These are phyloP conservation scores for Elsinoe necatrix DNA, from an alignment of 2,329 filamentous ascomycete genomes.

Conservation along the genomic window DNA sequence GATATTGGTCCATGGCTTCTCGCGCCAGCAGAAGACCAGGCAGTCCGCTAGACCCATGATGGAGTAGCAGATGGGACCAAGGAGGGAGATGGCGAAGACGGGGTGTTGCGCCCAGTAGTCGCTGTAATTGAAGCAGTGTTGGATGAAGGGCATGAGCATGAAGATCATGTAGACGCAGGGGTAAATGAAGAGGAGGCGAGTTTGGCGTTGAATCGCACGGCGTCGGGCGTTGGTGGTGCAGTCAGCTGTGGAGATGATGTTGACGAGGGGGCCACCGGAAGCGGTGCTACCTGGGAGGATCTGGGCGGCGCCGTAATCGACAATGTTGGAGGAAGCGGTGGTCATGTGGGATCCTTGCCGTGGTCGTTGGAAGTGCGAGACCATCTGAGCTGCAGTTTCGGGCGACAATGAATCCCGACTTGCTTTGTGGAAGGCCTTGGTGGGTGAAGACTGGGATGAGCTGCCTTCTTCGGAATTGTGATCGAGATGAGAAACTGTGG, in stretches of 20 bases:
- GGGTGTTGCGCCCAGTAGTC: constrained; percentile 43
- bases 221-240: constrained; percentile 21
- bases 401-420: background rate
- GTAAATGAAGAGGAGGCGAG: constrained; percentile 68
- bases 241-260: constrained; percentile 15
- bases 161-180: constrained; percentile 62
- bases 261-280: background rate
- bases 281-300: background rate
- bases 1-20: constrained; percentile 61
- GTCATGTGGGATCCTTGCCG: constrained; percentile 11
- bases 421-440: constrained; percentile 6
- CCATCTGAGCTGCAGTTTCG: background rate
- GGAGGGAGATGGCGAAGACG: constrained; percentile 49
- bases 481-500: background rate
- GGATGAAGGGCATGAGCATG: constrained; percentile 64
- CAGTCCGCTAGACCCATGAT: constrained; percentile 62
- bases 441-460: constrained; percentile 3
- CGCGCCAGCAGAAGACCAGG: constrained; percentile 57
- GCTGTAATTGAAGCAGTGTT: constrained; percentile 53
- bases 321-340: background rate
- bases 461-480: background rate
- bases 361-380: background rate
- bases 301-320: constrained; percentile 3
- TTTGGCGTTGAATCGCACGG: constrained; percentile 53
- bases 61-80: constrained; percentile 51